Conservation (phyloP, 2,329 filamentous ascomycete species). For the Ambrosiella beaveri region DNA sequence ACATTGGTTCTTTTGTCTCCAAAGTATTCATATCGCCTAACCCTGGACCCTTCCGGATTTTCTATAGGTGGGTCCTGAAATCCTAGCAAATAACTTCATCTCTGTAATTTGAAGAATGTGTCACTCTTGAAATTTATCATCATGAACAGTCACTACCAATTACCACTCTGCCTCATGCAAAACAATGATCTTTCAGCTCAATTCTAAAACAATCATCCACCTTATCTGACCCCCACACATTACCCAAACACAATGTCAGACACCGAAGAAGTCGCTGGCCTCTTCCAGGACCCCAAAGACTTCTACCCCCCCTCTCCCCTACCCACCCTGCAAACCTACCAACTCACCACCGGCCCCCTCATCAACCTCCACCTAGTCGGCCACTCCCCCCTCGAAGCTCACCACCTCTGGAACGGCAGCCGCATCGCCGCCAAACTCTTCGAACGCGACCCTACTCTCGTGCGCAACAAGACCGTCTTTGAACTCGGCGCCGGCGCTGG, state of each 20-base stretch:
- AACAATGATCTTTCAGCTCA: background rate
- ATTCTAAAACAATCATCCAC: background rate
- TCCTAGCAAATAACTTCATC: no score
- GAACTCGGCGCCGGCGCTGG: conserved; percentile 83
- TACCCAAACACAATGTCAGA: conserved; percentile 18
- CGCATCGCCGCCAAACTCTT: conserved; percentile 64
- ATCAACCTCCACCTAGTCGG: conserved; percentile 67
- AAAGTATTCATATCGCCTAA: no score
- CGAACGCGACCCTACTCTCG: conserved; percentile 46
- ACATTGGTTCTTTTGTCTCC: no score
- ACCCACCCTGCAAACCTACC: conserved; percentile 56
- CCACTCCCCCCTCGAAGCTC: conserved; percentile 75
- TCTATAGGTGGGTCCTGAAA: no score
- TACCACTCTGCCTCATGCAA: background rate
- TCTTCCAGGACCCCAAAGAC: conserved; percentile 68
- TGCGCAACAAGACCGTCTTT: conserved; percentile 54
- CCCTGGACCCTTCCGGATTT: no score
- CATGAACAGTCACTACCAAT: background rate
- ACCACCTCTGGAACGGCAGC: conserved; percentile 81
- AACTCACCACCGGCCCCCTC: conserved; percentile 44
- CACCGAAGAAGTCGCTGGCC: conserved; percentile 25
- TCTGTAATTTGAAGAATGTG: no score
- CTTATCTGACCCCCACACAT: background rate
- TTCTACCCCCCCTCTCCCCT: conserved; percentile 65
- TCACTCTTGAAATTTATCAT: no score